These are phyloP conservation scores for Gilbertella persicaria DNA, from an alignment of 371 early-diverging fungal species.

Conservation along the genomic window DNA sequence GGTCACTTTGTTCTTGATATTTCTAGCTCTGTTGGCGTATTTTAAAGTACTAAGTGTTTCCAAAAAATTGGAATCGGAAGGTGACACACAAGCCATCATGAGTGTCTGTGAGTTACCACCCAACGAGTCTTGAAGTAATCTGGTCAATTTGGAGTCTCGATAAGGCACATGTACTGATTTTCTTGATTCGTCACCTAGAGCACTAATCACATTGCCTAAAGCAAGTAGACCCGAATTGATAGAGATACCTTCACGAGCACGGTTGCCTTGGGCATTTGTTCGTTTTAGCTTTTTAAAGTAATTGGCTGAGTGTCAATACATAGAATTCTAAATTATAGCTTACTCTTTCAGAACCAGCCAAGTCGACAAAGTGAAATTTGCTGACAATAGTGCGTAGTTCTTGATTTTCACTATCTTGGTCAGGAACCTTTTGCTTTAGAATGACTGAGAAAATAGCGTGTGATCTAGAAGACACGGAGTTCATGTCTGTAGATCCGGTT, in stretches of 20 bases:
- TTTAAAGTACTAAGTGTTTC: conserved; percentile 92
- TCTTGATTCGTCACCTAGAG: conserved; percentile 85
- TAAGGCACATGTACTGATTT: conserved; percentile 83
- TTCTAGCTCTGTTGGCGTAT: conserved; percentile 87
- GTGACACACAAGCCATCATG: conserved; percentile 92
- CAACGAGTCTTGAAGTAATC: conserved; percentile 92
- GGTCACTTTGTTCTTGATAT: conserved; percentile 78
- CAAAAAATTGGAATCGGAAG: conserved; percentile 73
- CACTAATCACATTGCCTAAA: conserved; percentile 98
- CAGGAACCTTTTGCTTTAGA: conserved; percentile 56
- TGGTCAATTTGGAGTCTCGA: conserved; percentile 90
- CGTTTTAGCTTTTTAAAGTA: conserved; percentile 35
- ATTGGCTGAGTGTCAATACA: background rate
- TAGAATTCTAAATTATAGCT: conserved; percentile 5
- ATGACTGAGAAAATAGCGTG: conserved; percentile 97
- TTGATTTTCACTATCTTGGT: conserved; percentile 9
- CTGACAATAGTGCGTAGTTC: conserved; percentile 49
- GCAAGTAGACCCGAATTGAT: conserved; percentile 97
- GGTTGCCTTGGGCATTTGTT: conserved; percentile 75
- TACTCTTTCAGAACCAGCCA: conserved; percentile 81
- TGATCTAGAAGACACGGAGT: conserved; percentile 91
- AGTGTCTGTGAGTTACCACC: conserved; percentile 91
- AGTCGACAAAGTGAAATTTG: conserved; percentile 95
- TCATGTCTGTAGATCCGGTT: conserved; percentile 98
- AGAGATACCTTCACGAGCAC: conserved; percentile 95